These are phyloP conservation scores for Chalciporus sphaerocephalus DNA, from an alignment of 768 basidiomycete genomes.

Conservation along the genomic window DNA sequence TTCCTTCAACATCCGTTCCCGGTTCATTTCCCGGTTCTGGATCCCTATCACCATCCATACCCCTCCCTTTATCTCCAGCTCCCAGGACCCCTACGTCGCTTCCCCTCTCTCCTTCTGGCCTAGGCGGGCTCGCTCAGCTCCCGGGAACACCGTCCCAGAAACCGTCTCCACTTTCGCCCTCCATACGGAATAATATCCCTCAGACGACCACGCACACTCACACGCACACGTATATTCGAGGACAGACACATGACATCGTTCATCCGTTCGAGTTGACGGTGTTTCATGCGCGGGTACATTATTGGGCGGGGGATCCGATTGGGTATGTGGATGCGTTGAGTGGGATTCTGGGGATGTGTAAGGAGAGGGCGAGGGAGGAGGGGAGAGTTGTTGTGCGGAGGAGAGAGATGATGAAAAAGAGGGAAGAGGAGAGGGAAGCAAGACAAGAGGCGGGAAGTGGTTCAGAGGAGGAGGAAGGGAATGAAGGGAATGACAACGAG, in stretches of 20 bases:
- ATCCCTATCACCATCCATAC: slow-evolving; percentile 1
- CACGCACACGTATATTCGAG: slow-evolving; percentile 16
- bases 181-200: not conserved
- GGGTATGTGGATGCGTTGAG: slow-evolving; percentile 73
- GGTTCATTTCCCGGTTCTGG: slow-evolving; percentile 46
- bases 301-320: slow-evolving; percentile 80
- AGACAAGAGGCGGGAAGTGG: not conserved
- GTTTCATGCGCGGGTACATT: slow-evolving; percentile 68
- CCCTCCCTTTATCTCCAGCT: slow-evolving; percentile 35
- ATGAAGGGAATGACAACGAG: not conserved
- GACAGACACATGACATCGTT: slow-evolving; percentile 7
- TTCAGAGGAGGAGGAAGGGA: not conserved
- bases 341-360: slow-evolving; percentile 60
- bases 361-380: slow-evolving; percentile 41
- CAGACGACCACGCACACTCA: no score
- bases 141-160: slow-evolving; percentile 24
- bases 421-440: not conserved
- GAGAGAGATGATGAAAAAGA: not conserved
- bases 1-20: slow-evolving; percentile 50
- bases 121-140: slow-evolving; percentile 17
- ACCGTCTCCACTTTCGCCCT: slow-evolving; percentile 4
- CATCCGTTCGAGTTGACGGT: slow-evolving; percentile 55
- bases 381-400: slow-evolving; percentile 16
- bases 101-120: slow-evolving; percentile 25
- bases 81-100: slow-evolving; percentile 10